Conservation (phyloP, 768 basidiomycete genomes). For the Boletus sensibilis region DNA sequence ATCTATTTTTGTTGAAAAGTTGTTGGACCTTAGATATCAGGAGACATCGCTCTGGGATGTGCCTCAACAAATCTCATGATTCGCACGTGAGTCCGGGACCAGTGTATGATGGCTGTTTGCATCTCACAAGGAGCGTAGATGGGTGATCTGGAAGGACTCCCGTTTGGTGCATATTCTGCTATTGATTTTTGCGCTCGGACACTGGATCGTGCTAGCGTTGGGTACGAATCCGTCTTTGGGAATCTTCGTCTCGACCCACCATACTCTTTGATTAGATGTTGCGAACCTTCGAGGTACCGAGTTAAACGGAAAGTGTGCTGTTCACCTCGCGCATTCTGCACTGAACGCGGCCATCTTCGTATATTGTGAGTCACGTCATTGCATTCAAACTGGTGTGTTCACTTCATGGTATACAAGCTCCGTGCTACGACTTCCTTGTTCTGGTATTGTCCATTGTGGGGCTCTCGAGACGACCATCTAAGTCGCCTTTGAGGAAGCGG, state of each 20-base stretch:
- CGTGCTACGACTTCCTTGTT: constrained; percentile 21
- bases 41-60: constrained; percentile 16
- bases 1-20: not conserved
- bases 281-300: not conserved
- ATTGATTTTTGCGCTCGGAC: constrained; percentile 10
- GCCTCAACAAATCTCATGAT: constrained; percentile 29
- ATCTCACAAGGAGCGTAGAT: constrained; percentile 15
- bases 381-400: not conserved
- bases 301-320: not conserved
- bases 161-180: constrained; percentile 18
- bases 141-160: constrained; percentile 28
- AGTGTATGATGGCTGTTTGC: not conserved
- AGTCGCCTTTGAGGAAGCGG: constrained; percentile 16
- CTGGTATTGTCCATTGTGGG: constrained; percentile 17
- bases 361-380: constrained; percentile 18
- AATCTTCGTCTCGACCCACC: not conserved
- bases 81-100: constrained; percentile 23
- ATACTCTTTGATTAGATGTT: constrained; percentile 13
- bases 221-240: constrained; percentile 1
- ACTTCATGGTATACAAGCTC: constrained; percentile 12
- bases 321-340: not conserved
- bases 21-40: constrained; percentile 8
- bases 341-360: constrained; percentile 10
- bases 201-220: constrained; percentile 23
- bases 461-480: constrained; percentile 14